Conservation (phyloP, 257 asterid genomes). For the Plectranthus barbatus region DNA sequence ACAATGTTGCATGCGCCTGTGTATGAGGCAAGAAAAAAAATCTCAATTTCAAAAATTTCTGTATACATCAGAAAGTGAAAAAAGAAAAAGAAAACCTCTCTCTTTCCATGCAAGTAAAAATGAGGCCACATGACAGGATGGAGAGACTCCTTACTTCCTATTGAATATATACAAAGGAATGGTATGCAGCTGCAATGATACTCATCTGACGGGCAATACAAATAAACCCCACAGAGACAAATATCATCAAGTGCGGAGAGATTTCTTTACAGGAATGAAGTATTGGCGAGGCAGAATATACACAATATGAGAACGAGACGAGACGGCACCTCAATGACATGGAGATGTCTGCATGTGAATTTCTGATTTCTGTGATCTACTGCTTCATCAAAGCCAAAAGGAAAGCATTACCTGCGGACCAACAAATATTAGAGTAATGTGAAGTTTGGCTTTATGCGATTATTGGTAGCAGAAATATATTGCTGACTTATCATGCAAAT, state of each 20-base stretch:
- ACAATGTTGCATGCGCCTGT: not conserved
- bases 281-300: constrained; percentile 4
- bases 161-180: not conserved
- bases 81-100: not conserved
- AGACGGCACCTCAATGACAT: not conserved
- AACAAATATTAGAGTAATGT: not conserved
- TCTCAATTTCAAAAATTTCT: not conserved
- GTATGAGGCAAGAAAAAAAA: not conserved
- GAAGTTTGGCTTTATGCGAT: not conserved
- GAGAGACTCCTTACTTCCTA: constrained; percentile 1
- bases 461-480: not conserved
- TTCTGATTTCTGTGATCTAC: not conserved
- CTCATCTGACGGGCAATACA: not conserved
- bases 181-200: not conserved
- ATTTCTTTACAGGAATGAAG: constrained; percentile 9
- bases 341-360: not conserved
- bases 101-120: not conserved
- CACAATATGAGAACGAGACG: constrained; percentile 1
- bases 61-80: not conserved
- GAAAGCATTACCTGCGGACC: constrained; percentile 51
- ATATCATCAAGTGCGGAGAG: not conserved
- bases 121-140: not conserved
- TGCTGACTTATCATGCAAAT: not conserved
- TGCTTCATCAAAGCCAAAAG: constrained; percentile 56
- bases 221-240: not conserved